A percentile compares a stretch with the other conserved stretches of the same genome.
phyloP scores from a whole-genome alignment of 108 stramenopile genomes.

The Cyclotella distinguenda region DNA sequence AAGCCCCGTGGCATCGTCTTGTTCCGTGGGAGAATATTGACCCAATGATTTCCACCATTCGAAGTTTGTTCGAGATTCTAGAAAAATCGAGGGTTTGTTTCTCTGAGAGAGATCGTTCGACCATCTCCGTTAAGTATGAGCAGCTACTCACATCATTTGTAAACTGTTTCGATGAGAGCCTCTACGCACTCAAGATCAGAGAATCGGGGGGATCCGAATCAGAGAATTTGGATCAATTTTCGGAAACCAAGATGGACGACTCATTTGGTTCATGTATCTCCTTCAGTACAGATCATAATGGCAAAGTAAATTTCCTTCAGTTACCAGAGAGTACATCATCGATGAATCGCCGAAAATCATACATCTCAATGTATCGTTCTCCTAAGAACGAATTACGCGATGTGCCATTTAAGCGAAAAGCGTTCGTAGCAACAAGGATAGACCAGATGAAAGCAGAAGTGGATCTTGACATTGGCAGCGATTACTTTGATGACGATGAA shows the following conservation, averaged over 20 bases:
- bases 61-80: slow-evolving; percentile 42
- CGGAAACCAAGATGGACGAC: slow-evolving; percentile 13
- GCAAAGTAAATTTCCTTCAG: background rate
- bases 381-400: slow-evolving; percentile 17
- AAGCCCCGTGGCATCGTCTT: slow-evolving; percentile 34
- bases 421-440: slow-evolving; percentile 78
- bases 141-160: slow-evolving; percentile 36
- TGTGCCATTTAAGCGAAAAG: slow-evolving; percentile 65
- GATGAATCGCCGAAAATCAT: slow-evolving; percentile 1
- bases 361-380: slow-evolving; percentile 23
- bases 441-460: slow-evolving; percentile 77
- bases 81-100: slow-evolving; percentile 38
- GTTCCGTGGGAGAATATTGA: slow-evolving; percentile 34
- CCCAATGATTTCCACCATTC: slow-evolving; percentile 19
- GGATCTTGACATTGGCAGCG: slow-evolving; percentile 46
- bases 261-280: slow-evolving; percentile 24
- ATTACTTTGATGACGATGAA: slow-evolving; percentile 78
- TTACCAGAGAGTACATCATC: background rate
- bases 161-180: slow-evolving; percentile 37
- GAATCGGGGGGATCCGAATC: background rate
- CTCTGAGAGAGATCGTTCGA: slow-evolving; percentile 23
- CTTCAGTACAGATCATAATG: background rate
- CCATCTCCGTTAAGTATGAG: slow-evolving; percentile 26
- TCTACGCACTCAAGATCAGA: slow-evolving; percentile 4
- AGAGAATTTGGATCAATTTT: background rate